These are phyloP conservation scores for Lindgomyces ingoldianus DNA, from an alignment of 495 filamentous ascomycete genomes.

Conservation along the genomic window DNA sequence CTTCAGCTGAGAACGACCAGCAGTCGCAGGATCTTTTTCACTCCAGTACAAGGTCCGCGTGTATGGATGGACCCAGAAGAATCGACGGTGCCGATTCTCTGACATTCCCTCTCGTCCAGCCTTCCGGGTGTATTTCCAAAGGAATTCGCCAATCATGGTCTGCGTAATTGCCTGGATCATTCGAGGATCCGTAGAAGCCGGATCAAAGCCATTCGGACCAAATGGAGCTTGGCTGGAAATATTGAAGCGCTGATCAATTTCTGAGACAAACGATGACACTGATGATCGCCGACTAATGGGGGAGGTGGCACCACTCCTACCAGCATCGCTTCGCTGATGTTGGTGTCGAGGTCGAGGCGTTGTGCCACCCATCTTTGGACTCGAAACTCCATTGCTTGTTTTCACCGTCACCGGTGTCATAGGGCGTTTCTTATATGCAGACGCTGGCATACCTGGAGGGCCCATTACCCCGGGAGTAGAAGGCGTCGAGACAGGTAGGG, in stretches of 20 bases:
- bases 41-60: conserved; percentile 97
- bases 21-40: conserved; percentile 78
- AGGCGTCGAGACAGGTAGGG: conserved; percentile 13
- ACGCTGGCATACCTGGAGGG: conserved; percentile 80
- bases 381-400: conserved; percentile 14
- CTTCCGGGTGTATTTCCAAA: conserved; percentile 98
- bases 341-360: conserved; percentile 54
- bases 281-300: conserved; percentile 68
- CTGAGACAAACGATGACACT: conserved; percentile 90
- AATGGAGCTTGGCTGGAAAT: conserved; percentile 58
- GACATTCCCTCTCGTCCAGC: conserved; percentile 84
- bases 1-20: conserved; percentile 73
- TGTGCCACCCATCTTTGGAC: conserved; percentile 51
- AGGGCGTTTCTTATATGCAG: conserved; percentile 69
- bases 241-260: conserved; percentile 88
- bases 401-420: conserved; percentile 61
- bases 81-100: conserved; percentile 82
- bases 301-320: conserved; percentile 58
- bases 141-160: conserved; percentile 98
- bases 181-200: conserved; percentile 75
- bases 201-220: conserved; percentile 60
- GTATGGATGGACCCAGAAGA: conserved; percentile 99
- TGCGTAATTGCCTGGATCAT: conserved; percentile 99
- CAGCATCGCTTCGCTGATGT: conserved; percentile 40
- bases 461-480: conserved; percentile 64